phyloP scores from a whole-genome alignment of 768 basidiomycete genomes.

The Tricholoma flavovirens region DNA sequence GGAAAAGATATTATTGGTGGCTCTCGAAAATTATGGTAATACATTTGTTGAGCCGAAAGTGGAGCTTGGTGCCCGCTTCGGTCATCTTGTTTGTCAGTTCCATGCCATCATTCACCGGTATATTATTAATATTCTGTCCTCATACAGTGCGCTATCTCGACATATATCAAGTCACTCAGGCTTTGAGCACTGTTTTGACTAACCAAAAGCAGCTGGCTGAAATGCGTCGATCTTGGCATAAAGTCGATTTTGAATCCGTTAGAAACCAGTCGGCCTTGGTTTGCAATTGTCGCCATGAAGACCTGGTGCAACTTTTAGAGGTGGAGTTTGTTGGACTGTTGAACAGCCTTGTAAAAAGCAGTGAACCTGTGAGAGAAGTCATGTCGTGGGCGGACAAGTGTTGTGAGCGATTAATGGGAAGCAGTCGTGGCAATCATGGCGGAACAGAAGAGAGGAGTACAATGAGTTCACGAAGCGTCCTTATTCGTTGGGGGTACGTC shows the following conservation, averaged over 20 bases:
- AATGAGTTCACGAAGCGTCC: constrained; percentile 81
- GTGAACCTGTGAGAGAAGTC: constrained; percentile 78
- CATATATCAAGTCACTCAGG: constrained; percentile 89
- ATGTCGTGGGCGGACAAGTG: constrained; percentile 93
- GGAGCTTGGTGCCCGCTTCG: constrained; percentile 85
- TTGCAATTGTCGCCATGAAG: constrained; percentile 89
- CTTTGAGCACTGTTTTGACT: constrained; percentile 80
- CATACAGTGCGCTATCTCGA: constrained; percentile 80
- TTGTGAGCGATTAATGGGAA: constrained; percentile 77
- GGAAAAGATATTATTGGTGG: constrained; percentile 82
- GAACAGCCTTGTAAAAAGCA: constrained; percentile 64
- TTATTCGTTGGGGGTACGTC: constrained; percentile 91
- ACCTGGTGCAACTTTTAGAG: constrained; percentile 78
- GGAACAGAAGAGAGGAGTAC: constrained; percentile 67
- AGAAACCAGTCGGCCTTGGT: constrained; percentile 90
- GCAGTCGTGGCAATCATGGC: constrained; percentile 46
- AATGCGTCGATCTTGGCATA: constrained; percentile 85
- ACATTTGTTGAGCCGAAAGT: constrained; percentile 91
- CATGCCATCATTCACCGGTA: constrained; percentile 4
- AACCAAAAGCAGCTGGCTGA: constrained; percentile 81
- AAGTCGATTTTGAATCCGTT: constrained; percentile 87
- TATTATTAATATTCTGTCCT: constrained; percentile 5
- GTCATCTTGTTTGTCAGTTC: constrained; percentile 79
- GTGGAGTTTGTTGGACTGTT: constrained; percentile 78
- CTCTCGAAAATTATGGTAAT: constrained; percentile 77